Evolutionary conservation across 306 rosid species (phyloP), one percentile per base, ranked within the genome.

Genomic region (Sicyos edulis): DNA sequence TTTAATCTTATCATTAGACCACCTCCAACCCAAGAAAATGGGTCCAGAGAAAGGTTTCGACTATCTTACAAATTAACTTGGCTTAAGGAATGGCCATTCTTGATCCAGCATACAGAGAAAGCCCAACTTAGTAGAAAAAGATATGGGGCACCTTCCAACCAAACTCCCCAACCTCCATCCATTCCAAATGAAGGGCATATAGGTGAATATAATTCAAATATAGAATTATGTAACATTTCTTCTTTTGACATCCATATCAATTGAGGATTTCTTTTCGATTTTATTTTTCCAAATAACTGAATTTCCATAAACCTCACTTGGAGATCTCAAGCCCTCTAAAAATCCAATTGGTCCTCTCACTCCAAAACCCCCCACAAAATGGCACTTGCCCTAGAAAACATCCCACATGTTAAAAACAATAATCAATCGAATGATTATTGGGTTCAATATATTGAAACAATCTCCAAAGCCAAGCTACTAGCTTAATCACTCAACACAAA

Each of bases 131-230:
- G 17, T 58, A 13, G 64, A 24, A 24, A 24, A 6, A 58, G 64
- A 24, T 24, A 4, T 0, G 20, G 49, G 8, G 49, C 67, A 61
- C 8, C n/a, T 61, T 22, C 68, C 47, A 61, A 32, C 68, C 47
- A 16, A 32, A 8, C 50, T 40, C 26, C 68, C 15, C 32, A 8
- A 16, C 21, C 49, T 62, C 47, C 66, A 29, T 60, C 45, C 20
- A 60, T 4, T 16, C 49, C 68, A 3, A 61, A 15, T 61, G 68
- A 16, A 32, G 47, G 52, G 29, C 70, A 24, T 63, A n/a, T 10
- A 42, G 71, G 42, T 10, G n/a, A 53, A n/a, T n/a, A n/a, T 19
- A 62, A 62, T 64, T 37, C 24, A 42, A 42, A 64, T 64, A 64
- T 9, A 40, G 15, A 40, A 42, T 62, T 62, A 19, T 4, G 71